These are phyloP conservation scores for Dovyalis caffra DNA, from an alignment of 345 rosid species.

Conservation along the genomic window DNA sequence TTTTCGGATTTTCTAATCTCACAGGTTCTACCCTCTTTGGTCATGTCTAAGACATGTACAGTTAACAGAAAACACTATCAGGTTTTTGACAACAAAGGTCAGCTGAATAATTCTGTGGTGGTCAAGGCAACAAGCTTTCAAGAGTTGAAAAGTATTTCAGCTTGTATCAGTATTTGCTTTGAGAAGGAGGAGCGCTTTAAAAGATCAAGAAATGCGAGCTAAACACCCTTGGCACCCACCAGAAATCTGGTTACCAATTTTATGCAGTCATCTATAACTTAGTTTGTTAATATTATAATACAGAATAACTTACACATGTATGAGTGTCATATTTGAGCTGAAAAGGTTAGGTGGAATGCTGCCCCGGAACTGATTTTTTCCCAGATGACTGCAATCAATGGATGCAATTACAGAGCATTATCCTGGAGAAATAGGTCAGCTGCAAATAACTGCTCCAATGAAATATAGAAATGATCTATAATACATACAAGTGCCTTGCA, in stretches of 20 bases:
- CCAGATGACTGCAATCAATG: neutral
- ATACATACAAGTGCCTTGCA: neutral
- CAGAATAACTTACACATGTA: constrained; percentile 4
- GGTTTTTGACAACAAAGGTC: no score
- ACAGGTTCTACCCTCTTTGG: no score
- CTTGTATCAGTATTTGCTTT: no score
- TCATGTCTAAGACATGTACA: no score
- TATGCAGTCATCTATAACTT: neutral
- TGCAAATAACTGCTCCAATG: neutral
- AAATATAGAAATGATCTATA: neutral
- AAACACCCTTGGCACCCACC: neutral
- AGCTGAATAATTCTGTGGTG: no score
- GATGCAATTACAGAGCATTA: neutral
- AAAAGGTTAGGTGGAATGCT: constrained; percentile 3
- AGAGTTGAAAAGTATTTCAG: no score
- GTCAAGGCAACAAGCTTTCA: no score
- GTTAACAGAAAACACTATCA: no score
- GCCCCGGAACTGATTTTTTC: neutral
- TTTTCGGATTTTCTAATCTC: no score
- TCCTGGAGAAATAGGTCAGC: neutral
- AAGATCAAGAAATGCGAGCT: neutral
- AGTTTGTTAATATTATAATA: neutral
- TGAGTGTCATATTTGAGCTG: neutral
- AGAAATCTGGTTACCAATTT: neutral
- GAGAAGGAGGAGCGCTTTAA: no score